Conservation (phyloP, 2,329 filamentous ascomycete genomes). For the Trichocomaceae sp. region DNA sequence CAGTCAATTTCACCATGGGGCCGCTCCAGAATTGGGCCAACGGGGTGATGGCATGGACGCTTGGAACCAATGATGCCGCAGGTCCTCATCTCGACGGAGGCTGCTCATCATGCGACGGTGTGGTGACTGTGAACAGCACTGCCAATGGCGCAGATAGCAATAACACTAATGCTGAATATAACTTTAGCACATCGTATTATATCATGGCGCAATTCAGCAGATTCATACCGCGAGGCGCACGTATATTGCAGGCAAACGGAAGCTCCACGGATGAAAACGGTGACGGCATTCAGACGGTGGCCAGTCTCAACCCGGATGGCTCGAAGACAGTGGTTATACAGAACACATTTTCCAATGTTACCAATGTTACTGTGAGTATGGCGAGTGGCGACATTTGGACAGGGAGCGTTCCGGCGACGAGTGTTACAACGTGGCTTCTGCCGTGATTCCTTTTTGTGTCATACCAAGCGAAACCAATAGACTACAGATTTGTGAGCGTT, state of each 20-base stretch:
- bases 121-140: conserved; percentile 19
- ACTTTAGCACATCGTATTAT: conserved; percentile 47
- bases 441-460: conserved; percentile 1
- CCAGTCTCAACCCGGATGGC: conserved; percentile 10
- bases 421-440: conserved; percentile 12
- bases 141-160: conserved; percentile 15
- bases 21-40: conserved; percentile 28
- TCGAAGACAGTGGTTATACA: conserved; percentile 11
- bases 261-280: conserved; percentile 5
- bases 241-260: conserved; percentile 6
- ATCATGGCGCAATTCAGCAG: conserved; percentile 49
- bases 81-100: conserved; percentile 26
- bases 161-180: conserved; percentile 27
- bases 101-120: conserved; percentile 22
- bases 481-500: not conserved
- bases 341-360: conserved; percentile 8
- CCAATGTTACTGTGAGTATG: conserved; percentile 6
- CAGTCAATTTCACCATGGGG: conserved; percentile 24
- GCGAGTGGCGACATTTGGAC: conserved; percentile 5
- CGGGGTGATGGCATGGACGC: conserved; percentile 26
- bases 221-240: conserved; percentile 43
- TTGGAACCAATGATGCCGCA: conserved; percentile 22
- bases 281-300: conserved; percentile 7
- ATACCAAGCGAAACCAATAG: not conserved
- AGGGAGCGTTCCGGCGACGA: conserved; percentile 10